These are phyloP conservation scores for Prunella vulgaris DNA, from an alignment of 257 asterid species.

Conservation along the genomic window DNA sequence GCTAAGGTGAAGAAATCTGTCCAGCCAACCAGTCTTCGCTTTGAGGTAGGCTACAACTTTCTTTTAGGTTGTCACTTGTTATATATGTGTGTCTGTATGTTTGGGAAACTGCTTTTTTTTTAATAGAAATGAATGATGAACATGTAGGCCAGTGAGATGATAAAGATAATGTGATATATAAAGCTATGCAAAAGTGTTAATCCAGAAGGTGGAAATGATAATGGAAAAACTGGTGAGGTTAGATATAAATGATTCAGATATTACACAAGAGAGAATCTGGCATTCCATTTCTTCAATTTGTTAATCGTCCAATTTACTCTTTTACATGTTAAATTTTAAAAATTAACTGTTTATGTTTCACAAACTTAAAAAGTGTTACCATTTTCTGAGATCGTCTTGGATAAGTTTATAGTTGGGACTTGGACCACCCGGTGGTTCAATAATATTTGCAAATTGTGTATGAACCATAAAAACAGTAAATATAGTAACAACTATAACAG, in stretches of 20 bases:
- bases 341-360: too few relatives aligned
- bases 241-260: neutral
- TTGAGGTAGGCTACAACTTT: conserved; percentile 57
- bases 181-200: neutral
- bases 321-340: neutral
- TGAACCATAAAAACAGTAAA: too few relatives aligned
- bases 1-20: conserved; percentile 25
- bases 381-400: neutral
- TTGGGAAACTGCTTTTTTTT: conserved; percentile 5
- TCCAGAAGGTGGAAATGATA: neutral
- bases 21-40: conserved; percentile 57
- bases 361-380: neutral
- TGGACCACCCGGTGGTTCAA: too few relatives aligned
- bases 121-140: neutral
- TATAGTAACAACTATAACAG: too few relatives aligned
- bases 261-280: neutral
- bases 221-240: neutral
- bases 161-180: neutral
- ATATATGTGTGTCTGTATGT: neutral
- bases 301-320: neutral
- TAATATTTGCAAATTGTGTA: too few relatives aligned
- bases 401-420: neutral
- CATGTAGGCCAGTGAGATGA: neutral
- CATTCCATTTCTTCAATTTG: neutral
- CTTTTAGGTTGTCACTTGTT: conserved; percentile 1